Evolutionary conservation across 78 protist species (phyloP).

Genomic region (Dictyostelium discoideum): dicty_2.7 NC_007089.4:578501-579000

Average conservation of each 20-base stretch:
- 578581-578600: conserved; percentile 13
- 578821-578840: conserved; percentile 73
- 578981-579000: conserved; percentile 64
- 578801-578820: conserved; percentile 61
- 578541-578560: conserved; percentile 70
- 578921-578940: conserved; percentile 65
- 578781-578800: conserved; percentile 20
- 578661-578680: background rate
- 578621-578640: conserved; percentile 70
- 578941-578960: conserved; percentile 55
- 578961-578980: conserved; percentile 63
- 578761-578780: conserved; percentile 45
- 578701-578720: background rate
- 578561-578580: conserved; percentile 24
- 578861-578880: conserved; percentile 36
- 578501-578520: conserved; percentile 55
- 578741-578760: conserved; percentile 33
- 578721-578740: background rate
- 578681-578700: background rate
- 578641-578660: conserved; percentile 23
- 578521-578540: conserved; percentile 20
- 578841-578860: conserved; percentile 72
- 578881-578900: conserved; percentile 50
- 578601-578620: conserved; percentile 57
- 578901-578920: conserved; percentile 41